Base-by-base conservation (phyloP, 768 basidiomycete species). In the Collybia nuda region DNA sequence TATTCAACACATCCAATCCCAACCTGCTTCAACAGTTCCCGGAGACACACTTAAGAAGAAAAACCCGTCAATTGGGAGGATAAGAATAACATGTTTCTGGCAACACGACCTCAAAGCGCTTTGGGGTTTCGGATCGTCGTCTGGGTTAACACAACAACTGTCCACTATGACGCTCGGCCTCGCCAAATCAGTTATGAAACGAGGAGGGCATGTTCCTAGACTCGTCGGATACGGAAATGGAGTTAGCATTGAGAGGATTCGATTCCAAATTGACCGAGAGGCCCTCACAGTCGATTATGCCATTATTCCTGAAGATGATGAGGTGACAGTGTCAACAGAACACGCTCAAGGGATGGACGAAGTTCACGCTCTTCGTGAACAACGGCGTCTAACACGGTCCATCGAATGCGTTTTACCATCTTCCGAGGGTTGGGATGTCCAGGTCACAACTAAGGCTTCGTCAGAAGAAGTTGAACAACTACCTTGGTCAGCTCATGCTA, bases 51-150 rank as follows among this genome's bases (percentile, higher is more conserved):
- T 62, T 55, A 72, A 60, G 62, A 76, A 62, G 61, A 79, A 66
- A 55, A 62, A 40, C 19, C 53, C 57, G 7, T 39, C 54, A 9
- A 59, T 61, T 47, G 74, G 70, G 38, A 73, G 79, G 53, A 63
- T 93, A 22, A 85, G 91, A 32, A 81, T 95, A 54, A 93, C 90
- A 1, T 95, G 91, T 62, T 94, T 96, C 63, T 96, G 92, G 90
- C 91, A 95, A 63, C 94, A 96, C 65, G 91, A 97, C 70, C 80
- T 96, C 23, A 88, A 90, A 55, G 81, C 91, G 0, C 65, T 91
- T 35, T 96, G 93, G 92, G 89, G 84, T 35, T 78, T 93, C 44
- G 85, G 84, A 6, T 79, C 85, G 0, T 76, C 81, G 1, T 73
- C 81, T 14, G 77, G 81, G 24, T 60, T 93, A 8, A 77, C 81